Conservation (phyloP, 306 rosid genomes). For the Erythrophleum fordii region DNA sequence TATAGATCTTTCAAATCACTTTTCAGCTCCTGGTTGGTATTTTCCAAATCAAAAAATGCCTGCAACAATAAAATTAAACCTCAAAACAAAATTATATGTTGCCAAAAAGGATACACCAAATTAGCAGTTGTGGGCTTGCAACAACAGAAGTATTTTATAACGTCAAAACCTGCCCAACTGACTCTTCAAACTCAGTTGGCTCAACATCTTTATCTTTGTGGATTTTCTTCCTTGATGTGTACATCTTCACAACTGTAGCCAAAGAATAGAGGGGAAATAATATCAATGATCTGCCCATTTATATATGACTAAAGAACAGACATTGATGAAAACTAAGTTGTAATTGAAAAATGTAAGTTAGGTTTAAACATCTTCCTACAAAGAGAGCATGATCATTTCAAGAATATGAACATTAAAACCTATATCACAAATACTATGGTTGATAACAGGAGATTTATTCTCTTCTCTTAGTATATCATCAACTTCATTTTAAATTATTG, state of each 20-base stretch:
- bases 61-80: constrained; percentile 29
- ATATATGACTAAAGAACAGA: background rate
- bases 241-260: constrained; percentile 54
- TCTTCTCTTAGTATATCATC: background rate
- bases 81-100: background rate
- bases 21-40: constrained; percentile 80
- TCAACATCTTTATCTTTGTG: constrained; percentile 73
- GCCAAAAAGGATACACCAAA: background rate
- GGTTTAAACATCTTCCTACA: background rate
- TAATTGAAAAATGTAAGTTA: background rate
- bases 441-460: background rate
- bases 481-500: background rate
- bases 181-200: constrained; percentile 74
- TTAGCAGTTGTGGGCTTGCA: background rate
- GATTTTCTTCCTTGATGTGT: constrained; percentile 72
- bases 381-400: background rate
- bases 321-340: too few species aligned
- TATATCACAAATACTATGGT: background rate
- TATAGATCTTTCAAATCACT: constrained; percentile 93
- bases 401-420: background rate
- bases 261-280: background rate
- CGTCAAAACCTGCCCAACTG: constrained; percentile 74
- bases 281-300: background rate
- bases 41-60: constrained; percentile 86
- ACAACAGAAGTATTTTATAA: background rate